Evolutionary conservation across 768 basidiomycete species (phyloP), one percentile per base, ranked within the genome.

Genomic region (Phylloporus sp.): DNA sequence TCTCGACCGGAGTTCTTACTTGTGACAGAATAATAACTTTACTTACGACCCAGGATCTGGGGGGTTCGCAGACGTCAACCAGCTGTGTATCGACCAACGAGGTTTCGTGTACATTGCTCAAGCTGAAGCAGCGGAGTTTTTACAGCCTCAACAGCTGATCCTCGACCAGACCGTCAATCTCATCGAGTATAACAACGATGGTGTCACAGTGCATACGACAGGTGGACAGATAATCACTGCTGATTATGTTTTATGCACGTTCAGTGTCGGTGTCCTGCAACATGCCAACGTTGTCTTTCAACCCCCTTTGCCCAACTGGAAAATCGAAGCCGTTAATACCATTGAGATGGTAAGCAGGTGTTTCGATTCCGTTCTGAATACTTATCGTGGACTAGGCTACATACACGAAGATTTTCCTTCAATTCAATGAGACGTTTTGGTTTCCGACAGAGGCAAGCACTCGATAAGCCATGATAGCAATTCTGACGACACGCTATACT

Each of bases 241-340:
- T 13, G 78, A 85, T 46, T 81, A 84, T 61, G 82, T 78, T 4
- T 60, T 88, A 26, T 80, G 79, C 55, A 87, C 86, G 0, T 87
- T 87, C 67, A 86, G 84, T 54, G 62, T 85, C 2, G 86, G 86
- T 0, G 86, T 88, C 7, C 69, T 88, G 48, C 86, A 88, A 67
- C 72, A 84, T 50, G 69, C 75, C 27, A 84, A 85, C 52, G 79
- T 87, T 5, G 51, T 46, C 4, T 87, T 85, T 56, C 60, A 75
- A 36, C 85, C 85, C 2, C 22, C 67, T 9, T 61, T 86, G 18
- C 85, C 84, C 26, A 59, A 70, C 65, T 86, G 76, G 72, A 86
- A 86, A 61, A 50, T 71, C n/a, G 84, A 86, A 50, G 84, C 84
- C 5, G 79, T 86, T 32, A 76, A 80, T 28, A 77, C 76, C 50